Evolutionary conservation across 2,329 filamentous ascomycete species (phyloP).

Genomic region (Pseudogymnoascus sp.): DNA sequence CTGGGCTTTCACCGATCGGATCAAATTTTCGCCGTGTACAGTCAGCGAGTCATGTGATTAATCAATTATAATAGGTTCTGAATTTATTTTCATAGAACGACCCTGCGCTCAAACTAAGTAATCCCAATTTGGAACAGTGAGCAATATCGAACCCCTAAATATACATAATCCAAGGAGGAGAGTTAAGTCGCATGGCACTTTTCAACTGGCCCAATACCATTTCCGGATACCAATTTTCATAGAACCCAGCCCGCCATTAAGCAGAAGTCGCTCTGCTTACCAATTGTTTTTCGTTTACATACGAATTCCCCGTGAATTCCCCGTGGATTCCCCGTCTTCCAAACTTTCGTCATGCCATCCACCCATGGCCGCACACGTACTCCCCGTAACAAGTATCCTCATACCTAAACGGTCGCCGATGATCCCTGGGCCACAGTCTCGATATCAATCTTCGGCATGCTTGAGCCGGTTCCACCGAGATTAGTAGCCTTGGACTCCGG

Average conservation of each 20-base stretch:
- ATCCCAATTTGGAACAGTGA: conserved; percentile 6
- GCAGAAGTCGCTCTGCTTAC: not conserved
- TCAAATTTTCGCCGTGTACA: conserved; percentile 7
- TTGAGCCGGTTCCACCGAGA: conserved; percentile 63
- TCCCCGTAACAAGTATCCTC: not conserved
- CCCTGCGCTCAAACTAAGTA: conserved; percentile 6
- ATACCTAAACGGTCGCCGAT: conserved; percentile 18
- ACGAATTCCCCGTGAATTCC: not conserved
- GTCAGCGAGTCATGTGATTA: conserved; percentile 4
- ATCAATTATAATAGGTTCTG: conserved; percentile 1
- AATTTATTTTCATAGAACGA: conserved; percentile 3
- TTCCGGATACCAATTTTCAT: conserved; percentile 1
- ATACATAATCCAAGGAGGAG: conserved; percentile 3
- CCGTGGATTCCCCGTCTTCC: not conserved
- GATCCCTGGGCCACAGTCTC: conserved; percentile 44
- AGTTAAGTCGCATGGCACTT: conserved; percentile 1
- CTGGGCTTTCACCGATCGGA: conserved; percentile 4
- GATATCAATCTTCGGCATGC: conserved; percentile 57
- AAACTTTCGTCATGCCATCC: not conserved
- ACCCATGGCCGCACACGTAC: conserved; percentile 1
- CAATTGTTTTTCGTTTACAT: conserved; percentile 3
- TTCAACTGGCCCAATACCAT: not conserved
- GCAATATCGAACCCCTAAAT: conserved; percentile 8
- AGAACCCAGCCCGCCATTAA: conserved; percentile 6
- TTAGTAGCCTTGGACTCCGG: conserved; percentile 65